Evolutionary conservation across 78 protist genomes (phyloP), one percentile per base, ranked within the genome.

Genomic region (Dictyostelium capitatum): DNA sequence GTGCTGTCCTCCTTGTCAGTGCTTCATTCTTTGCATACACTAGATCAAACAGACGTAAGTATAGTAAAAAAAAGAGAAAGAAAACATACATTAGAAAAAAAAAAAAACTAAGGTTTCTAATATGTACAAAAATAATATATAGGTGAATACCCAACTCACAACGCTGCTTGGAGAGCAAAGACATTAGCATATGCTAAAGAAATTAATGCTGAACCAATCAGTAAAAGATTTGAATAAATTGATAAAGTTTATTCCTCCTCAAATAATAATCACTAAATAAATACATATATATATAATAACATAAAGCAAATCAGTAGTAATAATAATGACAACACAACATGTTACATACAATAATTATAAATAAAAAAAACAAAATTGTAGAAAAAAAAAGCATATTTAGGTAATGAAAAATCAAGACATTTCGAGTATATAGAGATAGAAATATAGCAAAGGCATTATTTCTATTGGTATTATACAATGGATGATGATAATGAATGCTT

Each of bases 181-280:
- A 87, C 92, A 62, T 8, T 37, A 43, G 50, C 65, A 25, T 64
- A 77, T n/a, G 57, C 37, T 23, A 30, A 87, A 9, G 77, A 37
- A 59, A 56, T 54, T 50, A 74, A 87, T 15, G 78, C 83, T 43
- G 92, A 87, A 64, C 92, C 92, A 87, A 87, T 87, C 47, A 37
- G 43, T 37, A 37, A 37, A 37, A 37, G 43, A 37, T 37, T 37
- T 2, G 30, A 14, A 67, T 7, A 67, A 67, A 75, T n/a, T 48
- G 9, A 23, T 50, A 17, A n/a, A 37, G 43, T 37, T 37, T 37
- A 37, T 37, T 37, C 43, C 43, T 37, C 43, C 2, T 37, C 43
- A 1, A 12, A 75, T 23, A 75, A 48, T 12, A 10, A 51, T 23
- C n/a, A 48, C 5, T 20, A 75, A n/a, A 23, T 50, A 23, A n/a